Conservation (phyloP, 2,329 filamentous ascomycete species). For the Emericellopsis atlantica region DNA sequence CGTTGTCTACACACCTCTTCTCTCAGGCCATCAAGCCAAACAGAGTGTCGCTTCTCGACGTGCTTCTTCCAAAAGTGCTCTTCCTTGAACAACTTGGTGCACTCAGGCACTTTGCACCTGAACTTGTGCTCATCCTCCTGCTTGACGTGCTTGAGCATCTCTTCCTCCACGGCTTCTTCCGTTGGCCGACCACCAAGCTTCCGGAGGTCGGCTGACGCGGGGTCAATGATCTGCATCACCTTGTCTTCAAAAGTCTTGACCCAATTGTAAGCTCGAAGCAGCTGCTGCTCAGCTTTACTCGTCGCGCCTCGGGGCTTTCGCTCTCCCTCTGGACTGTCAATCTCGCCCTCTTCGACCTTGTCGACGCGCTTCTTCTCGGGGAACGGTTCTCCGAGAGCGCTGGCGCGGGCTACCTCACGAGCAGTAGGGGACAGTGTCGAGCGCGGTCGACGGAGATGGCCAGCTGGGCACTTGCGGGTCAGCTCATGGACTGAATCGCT, state of each 20-base stretch:
- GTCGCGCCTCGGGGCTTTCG: slow-evolving; percentile 56
- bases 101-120: slow-evolving; percentile 92
- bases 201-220: slow-evolving; percentile 72
- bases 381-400: slow-evolving; percentile 70
- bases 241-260: slow-evolving; percentile 98
- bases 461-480: slow-evolving; percentile 88
- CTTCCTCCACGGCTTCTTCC: slow-evolving; percentile 78
- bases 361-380: slow-evolving; percentile 63
- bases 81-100: slow-evolving; percentile 93
- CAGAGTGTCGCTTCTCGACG: slow-evolving; percentile 84
- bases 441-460: slow-evolving; percentile 86
- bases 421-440: slow-evolving; percentile 73
- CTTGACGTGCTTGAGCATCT: slow-evolving; percentile 79
- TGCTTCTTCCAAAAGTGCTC: slow-evolving; percentile 97
- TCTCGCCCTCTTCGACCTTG: slow-evolving; percentile 49
- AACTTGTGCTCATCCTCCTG: slow-evolving; percentile 97
- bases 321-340: slow-evolving; percentile 33
- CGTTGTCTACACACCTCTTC: slow-evolving; percentile 54
- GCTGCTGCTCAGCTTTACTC: slow-evolving; percentile 77
- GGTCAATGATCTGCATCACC: slow-evolving; percentile 81
- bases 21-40: slow-evolving; percentile 72
- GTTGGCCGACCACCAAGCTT: slow-evolving; percentile 83
- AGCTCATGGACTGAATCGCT: slow-evolving; percentile 95
- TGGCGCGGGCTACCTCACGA: slow-evolving; percentile 75
- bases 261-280: slow-evolving; percentile 95